Percentiles rank a stretch among this genome's conserved stretches.
phyloP scores from a whole-genome alignment of 805 yeast species.

The Ogataea nakhonphanomensis region DNA sequence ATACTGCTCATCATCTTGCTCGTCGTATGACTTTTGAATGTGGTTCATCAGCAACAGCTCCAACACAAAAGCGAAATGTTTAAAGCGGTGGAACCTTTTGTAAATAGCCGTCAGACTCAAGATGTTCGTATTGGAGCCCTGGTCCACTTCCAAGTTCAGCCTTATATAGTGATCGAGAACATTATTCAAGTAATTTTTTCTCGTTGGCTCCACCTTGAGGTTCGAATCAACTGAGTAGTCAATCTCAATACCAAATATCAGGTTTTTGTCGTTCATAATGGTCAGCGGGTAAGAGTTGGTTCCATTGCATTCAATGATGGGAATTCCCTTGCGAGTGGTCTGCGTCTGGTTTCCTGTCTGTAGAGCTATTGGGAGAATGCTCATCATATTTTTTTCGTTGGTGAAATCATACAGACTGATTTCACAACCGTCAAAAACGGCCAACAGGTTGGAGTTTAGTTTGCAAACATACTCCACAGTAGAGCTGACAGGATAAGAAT shows the following conservation, averaged over 20 bases:
- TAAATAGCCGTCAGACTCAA: constrained; percentile 30
- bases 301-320: constrained; percentile 28
- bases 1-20: constrained; percentile 26
- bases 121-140: constrained; percentile 21
- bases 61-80: constrained; percentile 45
- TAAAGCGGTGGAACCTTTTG: constrained; percentile 37
- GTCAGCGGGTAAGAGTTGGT: constrained; percentile 48
- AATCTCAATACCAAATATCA: constrained; percentile 48
- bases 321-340: not conserved
- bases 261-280: constrained; percentile 43
- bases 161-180: constrained; percentile 46
- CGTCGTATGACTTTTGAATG: constrained; percentile 31
- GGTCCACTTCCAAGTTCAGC: constrained; percentile 24
- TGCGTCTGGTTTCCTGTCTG: constrained; percentile 32
- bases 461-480: constrained; percentile 33
- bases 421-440: constrained; percentile 34
- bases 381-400: constrained; percentile 22
- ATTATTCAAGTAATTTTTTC: constrained; percentile 43
- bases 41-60: constrained; percentile 46
- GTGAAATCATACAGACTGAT: constrained; percentile 31
- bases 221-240: constrained; percentile 30
- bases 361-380: constrained; percentile 28
- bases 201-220: constrained; percentile 32
- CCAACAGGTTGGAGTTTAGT: constrained; percentile 23
- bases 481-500: constrained; percentile 23